A percentile compares a stretch with the other conserved stretches of the same genome.
These are phyloP conservation scores for Infundibulicybe gibba DNA, from an alignment of 768 basidiomycete species.

Conservation along the genomic window DNA sequence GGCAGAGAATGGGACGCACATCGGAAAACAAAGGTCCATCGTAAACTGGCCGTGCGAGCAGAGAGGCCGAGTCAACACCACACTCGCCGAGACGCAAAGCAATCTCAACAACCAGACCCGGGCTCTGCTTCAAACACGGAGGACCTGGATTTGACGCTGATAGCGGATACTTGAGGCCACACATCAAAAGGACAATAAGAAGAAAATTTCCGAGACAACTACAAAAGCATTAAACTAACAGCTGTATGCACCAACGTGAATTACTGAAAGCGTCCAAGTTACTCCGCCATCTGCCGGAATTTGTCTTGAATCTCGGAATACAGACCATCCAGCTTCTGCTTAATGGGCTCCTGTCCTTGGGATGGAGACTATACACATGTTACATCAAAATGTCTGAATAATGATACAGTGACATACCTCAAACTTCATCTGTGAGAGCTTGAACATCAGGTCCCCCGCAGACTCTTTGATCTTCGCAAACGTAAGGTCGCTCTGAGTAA, in stretches of 20 bases:
- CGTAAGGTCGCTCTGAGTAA: conserved; percentile 78
- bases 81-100: not conserved
- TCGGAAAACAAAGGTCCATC: conserved; percentile 51
- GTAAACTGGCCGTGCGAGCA: conserved; percentile 34
- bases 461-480: conserved; percentile 87
- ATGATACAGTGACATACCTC: conserved; percentile 54
- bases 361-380: conserved; percentile 68
- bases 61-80: not conserved
- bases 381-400: conserved; percentile 1
- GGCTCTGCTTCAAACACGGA: too few species aligned
- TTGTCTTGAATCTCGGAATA: conserved; percentile 89
- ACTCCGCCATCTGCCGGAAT: conserved; percentile 85
- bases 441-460: conserved; percentile 86
- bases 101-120: too few species aligned
- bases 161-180: not conserved
- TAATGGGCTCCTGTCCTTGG: conserved; percentile 82
- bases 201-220: too few species aligned
- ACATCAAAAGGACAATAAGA: too few species aligned
- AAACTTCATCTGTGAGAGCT: conserved; percentile 99
- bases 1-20: conserved; percentile 55
- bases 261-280: conserved; percentile 17
- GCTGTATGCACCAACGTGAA: conserved; percentile 1
- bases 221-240: too few species aligned
- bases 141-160: not conserved
- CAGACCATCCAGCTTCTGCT: conserved; percentile 76